Evolutionary conservation across 2,329 filamentous ascomycete genomes (phyloP).

Genomic region (Parastagonospora avenae): DNA sequence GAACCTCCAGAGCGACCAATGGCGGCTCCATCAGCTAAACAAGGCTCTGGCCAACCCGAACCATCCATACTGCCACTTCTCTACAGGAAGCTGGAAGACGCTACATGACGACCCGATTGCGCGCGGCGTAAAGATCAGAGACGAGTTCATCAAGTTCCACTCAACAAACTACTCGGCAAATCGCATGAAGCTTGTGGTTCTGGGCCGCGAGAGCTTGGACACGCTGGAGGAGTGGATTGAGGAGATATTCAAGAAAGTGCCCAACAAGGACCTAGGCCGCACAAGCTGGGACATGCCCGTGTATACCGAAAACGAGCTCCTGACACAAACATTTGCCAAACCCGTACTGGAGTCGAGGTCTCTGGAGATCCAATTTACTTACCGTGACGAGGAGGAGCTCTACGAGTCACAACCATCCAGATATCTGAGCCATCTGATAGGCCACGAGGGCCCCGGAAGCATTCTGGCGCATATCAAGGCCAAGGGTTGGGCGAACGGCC

Average conservation of each 20-base stretch:
- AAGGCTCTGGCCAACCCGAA: constrained; percentile 86
- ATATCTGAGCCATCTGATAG: constrained; percentile 87
- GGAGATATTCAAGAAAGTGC: constrained; percentile 79
- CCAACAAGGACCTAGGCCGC: constrained; percentile 77
- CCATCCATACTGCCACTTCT: constrained; percentile 90
- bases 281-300: constrained; percentile 71
- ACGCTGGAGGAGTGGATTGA: constrained; percentile 82
- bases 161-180: constrained; percentile 90
- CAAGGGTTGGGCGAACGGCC: constrained; percentile 85
- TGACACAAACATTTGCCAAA: constrained; percentile 81
- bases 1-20: constrained; percentile 88
- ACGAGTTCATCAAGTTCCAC: constrained; percentile 93
- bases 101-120: constrained; percentile 82
- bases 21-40: constrained; percentile 85
- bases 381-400: constrained; percentile 79
- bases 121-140: constrained; percentile 79
- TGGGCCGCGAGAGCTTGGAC: constrained; percentile 82
- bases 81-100: constrained; percentile 85
- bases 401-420: constrained; percentile 82
- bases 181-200: constrained; percentile 86
- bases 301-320: constrained; percentile 64
- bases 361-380: constrained; percentile 81
- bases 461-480: constrained; percentile 88
- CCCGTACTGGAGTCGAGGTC: constrained; percentile 87
- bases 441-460: constrained; percentile 90